Base-by-base conservation (phyloP, 129 eudicot genomes). In the Chrysanthemum lavandulifolium region DNA sequence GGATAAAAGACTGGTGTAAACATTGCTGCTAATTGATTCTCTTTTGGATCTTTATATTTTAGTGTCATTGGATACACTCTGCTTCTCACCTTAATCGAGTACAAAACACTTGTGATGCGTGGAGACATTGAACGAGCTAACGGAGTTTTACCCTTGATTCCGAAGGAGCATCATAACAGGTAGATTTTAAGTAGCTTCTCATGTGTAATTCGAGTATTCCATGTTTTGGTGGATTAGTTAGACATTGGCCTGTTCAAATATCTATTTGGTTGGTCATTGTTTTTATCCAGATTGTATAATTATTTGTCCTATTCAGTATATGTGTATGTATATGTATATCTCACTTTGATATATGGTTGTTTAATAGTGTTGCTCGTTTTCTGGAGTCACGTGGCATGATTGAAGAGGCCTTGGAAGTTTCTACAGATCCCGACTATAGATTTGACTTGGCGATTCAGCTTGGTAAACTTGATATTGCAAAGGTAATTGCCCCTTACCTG, bases 91-190 rank as follows among this genome's bases (percentile, higher is more conserved):
- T 81, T 91, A 82, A 91, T 91, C 61, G 97, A 91, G 85, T 91
- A 91, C 78, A 91, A 91, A 86, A 91, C 97, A 65, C 92, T 91
- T 72, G 96, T 88, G 70, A 88, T 88, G 97, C 97, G 97, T 82
- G 97, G 97, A 77, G 97, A 91, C 65, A 74, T 86, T 71, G 97
- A 91, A 64, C 88, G 87, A 74, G 97, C 97, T 55, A 91, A 73
- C 81, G 87, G 82, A 65, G 73, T 91, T 54, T 77, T 91, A 74
- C 96, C 96, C 53, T 78, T 90, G 23, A 91, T 91, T 82, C 97
- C 97, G 3, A 88, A 79, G 80, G 97, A 91, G 61, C 97, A 91
- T 64, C 90, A 69, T 56, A 91, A 91, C 69, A 91, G 97, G 97
- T 80, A 56, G 19, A 57, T 8, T 62, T 77, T 19, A 0, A 50